phyloP scores from a whole-genome alignment of 352 stramenopile species.

The Phytopythium vexans region DNA sequence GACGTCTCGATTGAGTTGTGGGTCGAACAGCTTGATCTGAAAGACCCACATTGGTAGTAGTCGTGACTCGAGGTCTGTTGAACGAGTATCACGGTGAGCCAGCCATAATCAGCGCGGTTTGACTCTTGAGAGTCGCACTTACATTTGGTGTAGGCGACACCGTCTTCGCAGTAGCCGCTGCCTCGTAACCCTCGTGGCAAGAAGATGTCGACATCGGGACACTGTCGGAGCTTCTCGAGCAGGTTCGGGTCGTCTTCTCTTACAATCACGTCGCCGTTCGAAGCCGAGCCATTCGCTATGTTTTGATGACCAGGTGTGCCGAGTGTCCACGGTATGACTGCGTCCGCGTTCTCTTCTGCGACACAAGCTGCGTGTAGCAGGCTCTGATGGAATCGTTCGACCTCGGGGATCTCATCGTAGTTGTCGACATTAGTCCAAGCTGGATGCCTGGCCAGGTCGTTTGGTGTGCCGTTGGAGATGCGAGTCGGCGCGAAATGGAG shows the following conservation, averaged over 20 bases:
- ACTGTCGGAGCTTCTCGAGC: constrained; percentile 46
- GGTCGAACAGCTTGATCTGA: constrained; percentile 31
- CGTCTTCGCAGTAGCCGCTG: constrained; percentile 72
- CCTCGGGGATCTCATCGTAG: constrained; percentile 10
- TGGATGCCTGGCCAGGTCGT: too few relatives aligned
- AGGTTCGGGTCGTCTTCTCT: constrained; percentile 34
- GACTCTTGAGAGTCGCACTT: constrained; percentile 3
- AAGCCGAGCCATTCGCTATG: constrained; percentile 3
- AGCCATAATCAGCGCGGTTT: constrained; percentile 1
- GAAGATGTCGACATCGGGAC: constrained; percentile 63
- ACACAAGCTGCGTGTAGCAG: constrained; percentile 32
- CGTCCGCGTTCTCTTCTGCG: constrained; percentile 17
- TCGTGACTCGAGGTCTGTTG: constrained; percentile 30
- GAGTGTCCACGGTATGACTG: constrained; percentile 4
- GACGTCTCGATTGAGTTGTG: constrained; percentile 13
- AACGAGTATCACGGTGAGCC: not conserved
- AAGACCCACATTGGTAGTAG: constrained; percentile 41
- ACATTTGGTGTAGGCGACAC: constrained; percentile 66
- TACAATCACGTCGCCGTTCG: constrained; percentile 15
- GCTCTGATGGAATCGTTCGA: constrained; percentile 31
- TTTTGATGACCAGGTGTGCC: constrained; percentile 9
- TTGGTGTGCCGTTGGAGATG: not conserved
- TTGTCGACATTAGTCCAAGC: constrained; percentile 3
- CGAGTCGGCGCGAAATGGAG: not conserved
- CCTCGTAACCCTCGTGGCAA: constrained; percentile 38